Evolutionary conservation across 23 red algal species (phyloP), one percentile per base, ranked within the genome.

Genomic region (Gracilaria caudata): DNA sequence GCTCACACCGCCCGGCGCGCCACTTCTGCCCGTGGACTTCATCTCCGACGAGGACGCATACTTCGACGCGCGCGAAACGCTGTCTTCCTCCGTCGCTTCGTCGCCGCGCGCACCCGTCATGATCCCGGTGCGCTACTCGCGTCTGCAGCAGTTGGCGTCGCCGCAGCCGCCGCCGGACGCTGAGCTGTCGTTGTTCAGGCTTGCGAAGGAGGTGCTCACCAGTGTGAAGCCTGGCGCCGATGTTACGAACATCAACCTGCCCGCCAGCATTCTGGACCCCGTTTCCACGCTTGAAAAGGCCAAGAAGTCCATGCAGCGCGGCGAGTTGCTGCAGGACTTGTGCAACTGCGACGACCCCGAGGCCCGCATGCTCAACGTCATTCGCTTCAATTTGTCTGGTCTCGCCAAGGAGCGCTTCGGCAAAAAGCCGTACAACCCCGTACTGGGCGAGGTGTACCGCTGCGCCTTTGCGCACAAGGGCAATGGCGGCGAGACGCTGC

Each of bases 361-460:
- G 28, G 73, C 92, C 7, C 92, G 96, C 12, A 83, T 98, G 37
- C 82, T 98, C 35, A 89, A 90, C 21, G 74, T 94, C 25, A 75
- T 94, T 25, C 81, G 83, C 43, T 98, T 92, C 78, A 88, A 93
- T 39, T 44, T 98, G 24, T 95, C 96, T 20, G 96, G 96, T 3
- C 77, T 98, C 1, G 92, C 93, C 5, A 92, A 93, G 73, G 92
- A 95, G 54, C 74, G 87, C 36, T 98, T 95, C 75, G 89, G 89
- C 9, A 94, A 95, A 81, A 97, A 98, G 73, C 96, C 96, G 19
- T 98, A 93, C 73, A 98, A 98, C 79, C 96, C 96, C 14, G 84
- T 95, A 8, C 41, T 98, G 54, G 96, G 96, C 4, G 96, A 98
- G 84, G 86, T 92, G 34, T 98, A 92, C 71, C 83, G 84, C 47